phyloP scores from a whole-genome alignment of 345 rosid genomes.

The Gossypium turneri region DNA sequence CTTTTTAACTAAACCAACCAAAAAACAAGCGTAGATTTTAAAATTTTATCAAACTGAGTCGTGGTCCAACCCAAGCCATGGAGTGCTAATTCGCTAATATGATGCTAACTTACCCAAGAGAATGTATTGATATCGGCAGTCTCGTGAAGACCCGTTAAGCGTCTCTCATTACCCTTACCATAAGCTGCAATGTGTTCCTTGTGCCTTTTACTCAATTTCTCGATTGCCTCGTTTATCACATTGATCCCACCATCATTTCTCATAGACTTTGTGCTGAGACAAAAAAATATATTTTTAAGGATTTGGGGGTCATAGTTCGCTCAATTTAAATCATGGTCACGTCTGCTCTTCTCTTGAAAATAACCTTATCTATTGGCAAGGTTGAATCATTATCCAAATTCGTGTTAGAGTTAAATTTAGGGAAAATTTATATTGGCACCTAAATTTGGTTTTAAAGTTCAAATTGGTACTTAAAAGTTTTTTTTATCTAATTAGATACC shows the following conservation, averaged over 20 bases:
- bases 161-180: conserved; percentile 75
- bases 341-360: too few relatives aligned
- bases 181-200: conserved; percentile 75
- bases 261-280: conserved; percentile 76
- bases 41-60: too few relatives aligned
- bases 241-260: conserved; percentile 62
- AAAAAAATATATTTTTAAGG: not conserved
- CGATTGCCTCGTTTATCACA: conserved; percentile 67
- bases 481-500: too few relatives aligned
- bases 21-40: too few relatives aligned
- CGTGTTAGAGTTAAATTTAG: too few relatives aligned
- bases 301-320: rapidly evolving
- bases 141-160: conserved; percentile 77
- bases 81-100: not conserved
- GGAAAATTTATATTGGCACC: too few relatives aligned
- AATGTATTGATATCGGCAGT: conserved; percentile 80
- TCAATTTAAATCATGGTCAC: too few relatives aligned
- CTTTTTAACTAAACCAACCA: too few relatives aligned
- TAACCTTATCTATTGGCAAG: not conserved
- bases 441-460: too few relatives aligned
- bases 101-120: conserved; percentile 47
- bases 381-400: too few relatives aligned
- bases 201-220: conserved; percentile 67
- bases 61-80: too few relatives aligned
- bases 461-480: too few relatives aligned